Evolutionary conservation across 345 rosid species (phyloP).

Genomic region (Camelina laxa): DNA sequence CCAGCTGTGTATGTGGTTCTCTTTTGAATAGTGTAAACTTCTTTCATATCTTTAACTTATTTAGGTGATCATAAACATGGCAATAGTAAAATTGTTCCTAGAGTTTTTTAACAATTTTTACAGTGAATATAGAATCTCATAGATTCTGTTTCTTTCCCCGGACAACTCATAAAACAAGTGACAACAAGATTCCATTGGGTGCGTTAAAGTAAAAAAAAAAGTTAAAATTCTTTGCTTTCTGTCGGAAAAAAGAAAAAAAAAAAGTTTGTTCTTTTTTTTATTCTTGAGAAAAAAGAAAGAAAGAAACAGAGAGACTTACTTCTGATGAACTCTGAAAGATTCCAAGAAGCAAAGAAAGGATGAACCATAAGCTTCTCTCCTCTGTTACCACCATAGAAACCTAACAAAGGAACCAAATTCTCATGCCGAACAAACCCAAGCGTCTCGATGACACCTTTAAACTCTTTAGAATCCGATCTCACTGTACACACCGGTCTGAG

Average conservation of each 20-base stretch:
- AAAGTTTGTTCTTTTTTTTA: slow-evolving; percentile 24
- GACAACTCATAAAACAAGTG: slow-evolving; percentile 15
- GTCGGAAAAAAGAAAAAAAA: slow-evolving; percentile 19
- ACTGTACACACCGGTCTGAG: slow-evolving; percentile 74
- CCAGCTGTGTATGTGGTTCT: slow-evolving; percentile 31
- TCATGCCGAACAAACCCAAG: slow-evolving; percentile 72
- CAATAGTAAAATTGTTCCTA: neutral
- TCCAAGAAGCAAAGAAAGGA: slow-evolving; percentile 70
- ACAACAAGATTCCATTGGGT: neutral
- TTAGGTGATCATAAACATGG: neutral
- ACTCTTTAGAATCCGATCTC: slow-evolving; percentile 49
- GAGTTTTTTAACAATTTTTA: neutral
- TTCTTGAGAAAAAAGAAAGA: slow-evolving; percentile 28
- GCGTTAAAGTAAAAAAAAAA: neutral
- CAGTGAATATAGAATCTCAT: slow-evolving; percentile 8
- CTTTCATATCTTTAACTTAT: no score
- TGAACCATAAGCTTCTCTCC: slow-evolving; percentile 94
- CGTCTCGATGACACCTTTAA: slow-evolving; percentile 54
- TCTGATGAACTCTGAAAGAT: slow-evolving; percentile 71
- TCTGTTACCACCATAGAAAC: slow-evolving; percentile 83
- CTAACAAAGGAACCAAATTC: slow-evolving; percentile 85
- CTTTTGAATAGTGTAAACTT: neutral
- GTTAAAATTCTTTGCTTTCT: slow-evolving; percentile 18
- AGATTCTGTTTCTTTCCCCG: slow-evolving; percentile 2
- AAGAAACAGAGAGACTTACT: slow-evolving; percentile 51